Evolutionary conservation across 2,329 filamentous ascomycete species (phyloP).

Genomic region (Amylocarpus encephaloides): DNA sequence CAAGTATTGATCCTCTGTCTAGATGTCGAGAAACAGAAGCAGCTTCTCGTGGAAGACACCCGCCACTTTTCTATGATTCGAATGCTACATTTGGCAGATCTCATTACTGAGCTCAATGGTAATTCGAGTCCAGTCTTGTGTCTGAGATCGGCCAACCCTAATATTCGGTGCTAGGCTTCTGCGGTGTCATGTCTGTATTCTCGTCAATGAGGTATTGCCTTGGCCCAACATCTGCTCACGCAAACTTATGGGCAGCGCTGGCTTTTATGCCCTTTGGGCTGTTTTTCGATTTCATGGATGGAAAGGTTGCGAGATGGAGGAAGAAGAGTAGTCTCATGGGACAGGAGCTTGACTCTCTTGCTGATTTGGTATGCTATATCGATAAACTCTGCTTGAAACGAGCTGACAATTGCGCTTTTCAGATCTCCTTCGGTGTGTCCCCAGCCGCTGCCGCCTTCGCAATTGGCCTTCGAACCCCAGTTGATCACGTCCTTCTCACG

Average conservation of each 20-base stretch:
- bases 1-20: conserved; percentile 14
- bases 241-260: conserved; percentile 75
- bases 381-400: conserved; percentile 1
- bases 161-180: conserved; percentile 52
- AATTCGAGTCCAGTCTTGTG: conserved; percentile 17
- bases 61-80: conserved; percentile 67
- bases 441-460: conserved; percentile 84
- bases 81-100: conserved; percentile 71
- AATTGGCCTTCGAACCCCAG: conserved; percentile 74
- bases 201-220: conserved; percentile 91
- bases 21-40: conserved; percentile 71
- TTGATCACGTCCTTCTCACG: conserved; percentile 73
- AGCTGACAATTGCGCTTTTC: conserved; percentile 1
- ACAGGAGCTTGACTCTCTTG: conserved; percentile 91
- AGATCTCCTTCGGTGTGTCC: conserved; percentile 94
- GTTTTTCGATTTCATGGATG: conserved; percentile 98
- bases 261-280: conserved; percentile 85
- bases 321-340: conserved; percentile 98
- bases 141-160: not conserved
- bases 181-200: conserved; percentile 91
- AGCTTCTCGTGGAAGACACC: conserved; percentile 60
- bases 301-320: conserved; percentile 91
- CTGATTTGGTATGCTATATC: conserved; percentile 67
- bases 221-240: conserved; percentile 56
- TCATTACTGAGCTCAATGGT: conserved; percentile 81